phyloP scores from a whole-genome alignment of 345 rosid species.

The Linum lewisii region DNA sequence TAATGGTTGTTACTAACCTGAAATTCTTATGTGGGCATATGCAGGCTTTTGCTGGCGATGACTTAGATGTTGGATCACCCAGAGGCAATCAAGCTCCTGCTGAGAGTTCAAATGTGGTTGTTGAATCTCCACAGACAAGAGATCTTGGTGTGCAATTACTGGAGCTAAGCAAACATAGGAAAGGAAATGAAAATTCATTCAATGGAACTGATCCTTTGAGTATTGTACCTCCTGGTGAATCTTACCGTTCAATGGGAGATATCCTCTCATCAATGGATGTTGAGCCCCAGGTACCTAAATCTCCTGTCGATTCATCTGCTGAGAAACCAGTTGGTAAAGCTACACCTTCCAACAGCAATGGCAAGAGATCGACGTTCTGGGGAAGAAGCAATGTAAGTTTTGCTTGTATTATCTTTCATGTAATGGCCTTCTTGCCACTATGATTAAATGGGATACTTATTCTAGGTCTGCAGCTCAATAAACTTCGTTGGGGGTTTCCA shows the following conservation, averaged over 20 bases:
- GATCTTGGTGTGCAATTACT: slow-evolving; percentile 32
- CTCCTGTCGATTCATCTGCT: slow-evolving; percentile 50
- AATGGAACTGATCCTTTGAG: slow-evolving; percentile 36
- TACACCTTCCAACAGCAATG: slow-evolving; percentile 44
- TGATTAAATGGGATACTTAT: no score
- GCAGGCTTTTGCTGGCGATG: slow-evolving; percentile 85
- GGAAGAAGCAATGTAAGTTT: slow-evolving; percentile 79
- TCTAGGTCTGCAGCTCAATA: neutral
- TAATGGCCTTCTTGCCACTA: slow-evolving; percentile 2
- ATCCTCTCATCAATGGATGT: slow-evolving; percentile 52
- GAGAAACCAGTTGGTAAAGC: slow-evolving; percentile 54
- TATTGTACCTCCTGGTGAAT: slow-evolving; percentile 47
- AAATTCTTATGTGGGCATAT: slow-evolving; percentile 10
- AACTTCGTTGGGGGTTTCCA: neutral
- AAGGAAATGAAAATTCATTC: slow-evolving; percentile 39
- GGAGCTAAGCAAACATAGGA: slow-evolving; percentile 45
- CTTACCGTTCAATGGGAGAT: slow-evolving; percentile 69
- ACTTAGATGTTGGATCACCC: slow-evolving; percentile 68
- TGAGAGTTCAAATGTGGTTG: slow-evolving; percentile 34
- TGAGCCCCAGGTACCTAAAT: slow-evolving; percentile 38
- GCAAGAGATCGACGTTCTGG: slow-evolving; percentile 78
- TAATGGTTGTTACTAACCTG: neutral
- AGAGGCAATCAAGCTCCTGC: slow-evolving; percentile 32
- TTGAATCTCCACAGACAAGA: slow-evolving; percentile 31
- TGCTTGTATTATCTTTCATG: slow-evolving; percentile 3